Percentiles rank a stretch among this genome's conserved stretches.
Conservation (phyloP, 192 early-diverging fungal genomes). For the Entophlyctis helioformis region DNA sequence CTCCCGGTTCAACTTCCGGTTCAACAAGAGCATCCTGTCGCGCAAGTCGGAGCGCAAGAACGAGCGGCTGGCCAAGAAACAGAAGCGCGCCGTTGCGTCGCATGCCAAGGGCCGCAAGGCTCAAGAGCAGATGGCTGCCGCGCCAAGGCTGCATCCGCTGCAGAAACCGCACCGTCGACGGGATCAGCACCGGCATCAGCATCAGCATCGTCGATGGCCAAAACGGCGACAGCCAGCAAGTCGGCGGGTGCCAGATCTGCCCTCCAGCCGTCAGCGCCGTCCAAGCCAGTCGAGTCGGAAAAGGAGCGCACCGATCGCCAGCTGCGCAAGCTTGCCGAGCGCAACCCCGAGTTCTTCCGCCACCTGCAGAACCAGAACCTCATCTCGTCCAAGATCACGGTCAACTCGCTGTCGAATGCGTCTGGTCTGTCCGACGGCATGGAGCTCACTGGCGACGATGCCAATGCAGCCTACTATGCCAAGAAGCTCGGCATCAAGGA, state of each 20-base stretch:
- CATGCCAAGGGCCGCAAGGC: slow-evolving; percentile 3
- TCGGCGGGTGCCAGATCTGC: no score
- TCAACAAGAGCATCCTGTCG: slow-evolving; percentile 10
- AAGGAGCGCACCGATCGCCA: no score
- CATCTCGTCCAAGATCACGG: background rate
- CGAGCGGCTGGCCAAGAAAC: slow-evolving; percentile 14
- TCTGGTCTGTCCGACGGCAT: background rate
- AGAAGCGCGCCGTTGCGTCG: slow-evolving; percentile 3
- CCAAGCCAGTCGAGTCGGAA: no score
- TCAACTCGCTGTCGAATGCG: no score
- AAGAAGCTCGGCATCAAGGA: slow-evolving; percentile 16
- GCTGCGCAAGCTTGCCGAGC: slow-evolving; percentile 8
- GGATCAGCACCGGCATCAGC: background rate
- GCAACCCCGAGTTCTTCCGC: slow-evolving; percentile 15
- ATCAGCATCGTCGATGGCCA: background rate
- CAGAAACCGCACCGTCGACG: no score
- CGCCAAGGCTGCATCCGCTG: background rate
- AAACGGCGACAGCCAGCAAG: background rate
- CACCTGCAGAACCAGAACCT: slow-evolving; percentile 9
- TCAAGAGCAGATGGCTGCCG: background rate
- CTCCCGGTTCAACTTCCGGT: slow-evolving; percentile 15
- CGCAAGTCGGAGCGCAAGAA: slow-evolving; percentile 18
- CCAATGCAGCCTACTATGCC: slow-evolving; percentile 14
- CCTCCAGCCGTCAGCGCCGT: no score
- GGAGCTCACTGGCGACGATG: slow-evolving; percentile 25